Base-by-base conservation (phyloP, 495 filamentous ascomycete species). In the Podospora appendiculata region DNA sequence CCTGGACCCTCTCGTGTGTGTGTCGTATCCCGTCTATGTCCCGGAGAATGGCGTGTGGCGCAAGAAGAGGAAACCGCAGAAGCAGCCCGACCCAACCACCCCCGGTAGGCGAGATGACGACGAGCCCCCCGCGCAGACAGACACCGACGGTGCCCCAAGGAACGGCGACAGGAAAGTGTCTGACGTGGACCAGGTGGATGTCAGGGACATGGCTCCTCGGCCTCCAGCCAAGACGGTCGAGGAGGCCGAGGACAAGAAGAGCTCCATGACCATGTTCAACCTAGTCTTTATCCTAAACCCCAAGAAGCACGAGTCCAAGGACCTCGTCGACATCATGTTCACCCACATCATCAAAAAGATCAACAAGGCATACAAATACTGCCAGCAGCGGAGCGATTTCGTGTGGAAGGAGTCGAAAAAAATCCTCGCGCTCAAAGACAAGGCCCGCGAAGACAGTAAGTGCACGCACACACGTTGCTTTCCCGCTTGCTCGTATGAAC, bases 191-290 rank as follows among this genome's bases (percentile, higher is more conserved):
- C 74, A 58, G 58, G 48, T 61, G 18, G 66, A 69, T 45, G 58
- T 62, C 8, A 64, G 66, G 32, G 74, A 76, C 51, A 70, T 61
- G 49, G 60, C 59, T 12, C 63, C 70, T 32, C n/a, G 8, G 11
- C 61, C 61, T 17, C 51, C 59, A 16, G 49, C 54, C 40, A 76
- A 73, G 53, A 58, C 64, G 2, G 55, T 58, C 39, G 63, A 75
- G 6, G 79, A 81, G 48, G 63, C 64, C 25, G 73, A 82, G 54
- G 80, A 85, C 58, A 76, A 77, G 61, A 74, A 68, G 57, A 71
- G 67, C 45, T 72, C 70, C 41, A 91, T 98, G 87, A 90, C 82
- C 18, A 96, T 96, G 90, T 98, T 98, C 66, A 90, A 97, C 70
- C 81, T 96, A 35, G 89, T 96, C 12, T 97, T 96, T 69, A 87